These are phyloP conservation scores for Polytolypa hystricis DNA, from an alignment of 2,329 filamentous ascomycete species.

Conservation along the genomic window DNA sequence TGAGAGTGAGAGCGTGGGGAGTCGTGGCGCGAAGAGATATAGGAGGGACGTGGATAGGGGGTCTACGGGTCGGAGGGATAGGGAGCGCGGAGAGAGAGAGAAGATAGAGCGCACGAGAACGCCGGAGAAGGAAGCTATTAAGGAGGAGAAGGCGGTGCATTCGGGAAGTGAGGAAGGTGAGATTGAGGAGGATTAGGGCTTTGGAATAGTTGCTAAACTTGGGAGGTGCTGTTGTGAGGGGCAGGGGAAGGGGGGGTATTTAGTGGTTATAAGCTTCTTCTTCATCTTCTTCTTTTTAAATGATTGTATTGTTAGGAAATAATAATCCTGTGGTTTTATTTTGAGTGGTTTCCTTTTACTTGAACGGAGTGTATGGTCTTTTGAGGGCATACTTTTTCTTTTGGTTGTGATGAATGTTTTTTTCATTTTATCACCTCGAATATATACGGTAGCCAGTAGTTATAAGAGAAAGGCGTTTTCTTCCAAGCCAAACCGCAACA, in stretches of 20 bases:
- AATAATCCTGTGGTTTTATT: neutral
- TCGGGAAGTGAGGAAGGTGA: slow-evolving; percentile 96
- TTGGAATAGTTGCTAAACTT: neutral
- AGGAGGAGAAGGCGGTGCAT: slow-evolving; percentile 42
- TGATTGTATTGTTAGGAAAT: neutral
- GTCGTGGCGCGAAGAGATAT: slow-evolving; percentile 51
- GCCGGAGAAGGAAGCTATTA: slow-evolving; percentile 26
- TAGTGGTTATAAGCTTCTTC: neutral
- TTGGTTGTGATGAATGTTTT: too few species aligned
- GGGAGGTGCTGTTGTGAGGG: neutral
- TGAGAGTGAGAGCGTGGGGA: slow-evolving; percentile 52
- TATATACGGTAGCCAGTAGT: too few species aligned
- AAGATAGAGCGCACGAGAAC: slow-evolving; percentile 33
- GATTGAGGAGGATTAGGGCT: slow-evolving; percentile 62
- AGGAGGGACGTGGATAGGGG: slow-evolving; percentile 29
- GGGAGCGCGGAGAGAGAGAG: slow-evolving; percentile 16
- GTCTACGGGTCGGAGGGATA: slow-evolving; percentile 23
- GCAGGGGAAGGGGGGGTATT: neutral
- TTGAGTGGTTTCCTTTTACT: neutral
- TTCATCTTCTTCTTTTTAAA: neutral
- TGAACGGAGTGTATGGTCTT: too few species aligned
- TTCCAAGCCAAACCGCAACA: too few species aligned
- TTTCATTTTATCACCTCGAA: too few species aligned
- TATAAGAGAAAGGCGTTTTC: too few species aligned
- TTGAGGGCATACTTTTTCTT: too few species aligned